phyloP scores from a whole-genome alignment of 108 stramenopile species.

The Cyclotella distinguenda region DNA sequence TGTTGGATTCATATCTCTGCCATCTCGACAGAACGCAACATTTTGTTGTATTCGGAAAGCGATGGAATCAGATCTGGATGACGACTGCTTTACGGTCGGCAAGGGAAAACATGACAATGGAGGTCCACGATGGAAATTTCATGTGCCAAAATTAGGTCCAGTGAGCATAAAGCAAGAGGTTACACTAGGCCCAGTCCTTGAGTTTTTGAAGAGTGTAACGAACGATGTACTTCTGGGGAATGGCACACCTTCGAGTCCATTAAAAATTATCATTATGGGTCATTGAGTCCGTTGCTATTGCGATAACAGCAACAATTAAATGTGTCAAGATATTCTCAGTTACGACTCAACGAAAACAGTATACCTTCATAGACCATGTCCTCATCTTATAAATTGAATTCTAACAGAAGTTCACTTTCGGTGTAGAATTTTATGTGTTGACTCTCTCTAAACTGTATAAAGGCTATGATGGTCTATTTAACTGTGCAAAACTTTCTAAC shows the following conservation, averaged over 20 bases:
- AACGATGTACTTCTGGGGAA: slow-evolving; percentile 53
- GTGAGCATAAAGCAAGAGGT: slow-evolving; percentile 71
- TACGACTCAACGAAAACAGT: too few species aligned
- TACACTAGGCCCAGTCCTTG: slow-evolving; percentile 54
- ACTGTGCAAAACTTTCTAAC: too few species aligned
- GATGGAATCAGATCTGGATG: slow-evolving; percentile 63
- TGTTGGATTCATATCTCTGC: slow-evolving; percentile 71
- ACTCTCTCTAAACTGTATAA: too few species aligned
- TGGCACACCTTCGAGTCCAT: slow-evolving; percentile 57
- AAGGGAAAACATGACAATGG: slow-evolving; percentile 4
- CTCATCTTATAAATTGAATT: too few species aligned
- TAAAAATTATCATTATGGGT: slow-evolving; percentile 53
- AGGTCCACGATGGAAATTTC: slow-evolving; percentile 63
- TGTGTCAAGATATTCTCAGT: too few species aligned
- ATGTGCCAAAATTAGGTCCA: slow-evolving; percentile 74
- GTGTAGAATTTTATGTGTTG: too few species aligned
- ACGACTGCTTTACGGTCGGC: slow-evolving; percentile 39
- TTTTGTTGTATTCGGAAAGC: slow-evolving; percentile 59
- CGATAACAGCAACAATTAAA: too few species aligned
- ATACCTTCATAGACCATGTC: too few species aligned
- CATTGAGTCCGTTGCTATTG: too few species aligned
- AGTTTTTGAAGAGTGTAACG: slow-evolving; percentile 54
- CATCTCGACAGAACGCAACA: slow-evolving; percentile 54
- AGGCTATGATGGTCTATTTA: too few species aligned
- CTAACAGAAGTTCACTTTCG: too few species aligned